Base-by-base conservation (phyloP, 495 filamentous ascomycete species). In the Daldinia decipiens region DNA sequence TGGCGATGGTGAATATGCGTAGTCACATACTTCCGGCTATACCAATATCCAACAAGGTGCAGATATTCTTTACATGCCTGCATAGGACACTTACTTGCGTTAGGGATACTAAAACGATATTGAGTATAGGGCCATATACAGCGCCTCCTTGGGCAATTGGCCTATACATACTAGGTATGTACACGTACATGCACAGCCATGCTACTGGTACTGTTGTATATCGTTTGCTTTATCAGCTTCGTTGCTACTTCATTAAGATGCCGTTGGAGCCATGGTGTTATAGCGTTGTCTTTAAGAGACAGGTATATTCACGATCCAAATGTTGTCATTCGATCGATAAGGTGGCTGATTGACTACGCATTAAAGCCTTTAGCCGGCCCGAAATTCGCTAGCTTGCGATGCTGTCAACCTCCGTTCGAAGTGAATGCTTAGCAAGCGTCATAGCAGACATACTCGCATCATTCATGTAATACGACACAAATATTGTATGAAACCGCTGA, bases 121-220 rank as follows among this genome's bases (percentile, higher is more conserved):
- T 13, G 39, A 57, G 29, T 17, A 52, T 32, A 57, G 40, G 29
- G 53, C 5, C 39, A 29, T 59, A 67, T 72, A 59, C 53, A 55
- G 19, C 36, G 55, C 31, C 29, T 52, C 50, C 51, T 60, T 19
- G 58, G 57, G 60, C 64, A 53, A 65, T 57, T 58, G 15, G 36
- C 50, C 21, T 47, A 52, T 65, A 62, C 50, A 59, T 53, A 40
- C n/a, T 4, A 29, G 27, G 27, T 24, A 57, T 38, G 9, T 57
- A 56, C 21, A 55, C 34, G 38, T 56, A 45, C 21, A 68, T 70
- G 61, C 56, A 68, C 54, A 32, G 11, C 13, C 50, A 66, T 55
- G 60, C 53, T 68, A 62, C 57, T 68, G 62, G 71, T 64, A 64
- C 58, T 60, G 58, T 63, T 17, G 24, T 59, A 59, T 62, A 43